A percentile compares a stretch with the other conserved stretches of the same genome.
Conservation (phyloP, 2,329 filamentous ascomycete genomes). For the Trichoderma sp. region DNA sequence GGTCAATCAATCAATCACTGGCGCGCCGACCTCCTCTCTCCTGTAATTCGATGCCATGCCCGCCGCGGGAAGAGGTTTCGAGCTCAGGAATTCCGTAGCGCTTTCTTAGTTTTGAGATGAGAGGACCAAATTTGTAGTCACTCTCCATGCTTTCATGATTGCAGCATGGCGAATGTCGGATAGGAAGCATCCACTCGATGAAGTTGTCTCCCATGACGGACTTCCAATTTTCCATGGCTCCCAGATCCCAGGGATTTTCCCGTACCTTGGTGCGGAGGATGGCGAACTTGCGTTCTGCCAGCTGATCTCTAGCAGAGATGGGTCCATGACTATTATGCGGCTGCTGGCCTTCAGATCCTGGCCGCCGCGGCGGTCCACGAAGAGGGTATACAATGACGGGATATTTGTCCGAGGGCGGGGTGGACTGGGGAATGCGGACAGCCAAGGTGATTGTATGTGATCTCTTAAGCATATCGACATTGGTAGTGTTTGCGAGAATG, state of each 20-base stretch:
- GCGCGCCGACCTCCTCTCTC: slow-evolving; percentile 2
- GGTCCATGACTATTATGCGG: background rate
- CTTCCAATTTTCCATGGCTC: slow-evolving; percentile 67
- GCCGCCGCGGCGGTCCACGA: slow-evolving; percentile 29
- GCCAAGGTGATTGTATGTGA: slow-evolving; percentile 70
- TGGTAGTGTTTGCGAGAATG: slow-evolving; percentile 72
- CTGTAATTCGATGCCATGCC: slow-evolving; percentile 15
- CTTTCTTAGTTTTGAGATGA: slow-evolving; percentile 55
- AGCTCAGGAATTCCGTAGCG: slow-evolving; percentile 32
- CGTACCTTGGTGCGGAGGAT: slow-evolving; percentile 70
- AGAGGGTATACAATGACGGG: slow-evolving; percentile 60
- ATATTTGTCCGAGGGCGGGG: slow-evolving; percentile 43
- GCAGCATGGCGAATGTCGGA: slow-evolving; percentile 71
- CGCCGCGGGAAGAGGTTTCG: background rate
- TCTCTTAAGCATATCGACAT: slow-evolving; percentile 72
- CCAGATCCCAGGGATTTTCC: slow-evolving; percentile 85
- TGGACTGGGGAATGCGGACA: slow-evolving; percentile 61
- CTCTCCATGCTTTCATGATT: slow-evolving; percentile 64
- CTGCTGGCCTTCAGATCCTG: slow-evolving; percentile 22
- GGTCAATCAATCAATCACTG: background rate
- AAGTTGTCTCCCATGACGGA: slow-evolving; percentile 72
- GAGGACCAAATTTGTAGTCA: slow-evolving; percentile 65
- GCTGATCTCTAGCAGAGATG: slow-evolving; percentile 39
- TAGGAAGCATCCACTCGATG: slow-evolving; percentile 77
- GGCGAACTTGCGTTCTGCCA: slow-evolving; percentile 68